Evolutionary conservation across 441 rosid genomes (phyloP).

Genomic region (Adansonia rubrostipa): DNA sequence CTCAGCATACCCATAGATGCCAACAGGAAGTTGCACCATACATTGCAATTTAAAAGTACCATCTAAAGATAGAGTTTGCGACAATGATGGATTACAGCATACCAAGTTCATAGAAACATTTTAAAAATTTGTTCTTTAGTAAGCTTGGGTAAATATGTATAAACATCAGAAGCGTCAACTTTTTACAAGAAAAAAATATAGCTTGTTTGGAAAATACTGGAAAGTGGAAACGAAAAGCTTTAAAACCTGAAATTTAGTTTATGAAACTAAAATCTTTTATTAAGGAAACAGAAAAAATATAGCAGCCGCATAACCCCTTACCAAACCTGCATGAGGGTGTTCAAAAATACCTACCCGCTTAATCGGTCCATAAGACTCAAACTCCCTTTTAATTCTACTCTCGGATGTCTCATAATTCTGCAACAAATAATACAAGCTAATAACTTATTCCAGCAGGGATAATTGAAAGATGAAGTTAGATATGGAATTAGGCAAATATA

Average conservation of each 20-base stretch:
- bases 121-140: background rate
- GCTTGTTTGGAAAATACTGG: conserved; percentile 10
- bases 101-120: conserved; percentile 9
- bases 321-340: conserved; percentile 66
- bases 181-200: conserved; percentile 4
- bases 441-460: conserved; percentile 20
- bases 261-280: conserved; percentile 22
- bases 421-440: conserved; percentile 37
- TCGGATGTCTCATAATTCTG: conserved; percentile 94
- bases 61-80: conserved; percentile 10
- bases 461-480: background rate
- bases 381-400: conserved; percentile 95
- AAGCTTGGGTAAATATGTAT: conserved; percentile 6
- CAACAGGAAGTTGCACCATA: conserved; percentile 17
- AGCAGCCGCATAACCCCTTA: conserved; percentile 60
- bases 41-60: conserved; percentile 33
- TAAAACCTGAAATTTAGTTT: background rate
- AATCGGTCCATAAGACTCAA: conserved; percentile 95
- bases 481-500: conserved; percentile 12
- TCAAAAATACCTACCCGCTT: conserved; percentile 91
- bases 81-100: conserved; percentile 13
- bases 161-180: background rate
- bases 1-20: conserved; percentile 34
- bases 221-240: conserved; percentile 9
- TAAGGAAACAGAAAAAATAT: conserved; percentile 30